phyloP scores from a whole-genome alignment of 257 asterid genomes.

The Rhazya stricta region DNA sequence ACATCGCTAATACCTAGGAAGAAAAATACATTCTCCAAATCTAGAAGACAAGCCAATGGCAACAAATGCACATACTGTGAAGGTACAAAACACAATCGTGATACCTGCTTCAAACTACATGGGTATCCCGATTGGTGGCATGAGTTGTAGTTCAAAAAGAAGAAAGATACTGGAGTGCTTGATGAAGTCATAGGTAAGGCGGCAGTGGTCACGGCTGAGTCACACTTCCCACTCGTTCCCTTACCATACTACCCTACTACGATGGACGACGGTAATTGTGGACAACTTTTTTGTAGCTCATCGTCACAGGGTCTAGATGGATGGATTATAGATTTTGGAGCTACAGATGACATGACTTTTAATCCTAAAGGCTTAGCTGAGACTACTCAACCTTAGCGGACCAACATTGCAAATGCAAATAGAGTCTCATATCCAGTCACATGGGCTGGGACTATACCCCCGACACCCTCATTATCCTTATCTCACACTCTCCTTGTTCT shows the following conservation, averaged over 20 bases:
- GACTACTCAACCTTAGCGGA: neutral
- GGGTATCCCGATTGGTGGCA: constrained; percentile 13
- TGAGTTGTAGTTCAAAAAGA: neutral
- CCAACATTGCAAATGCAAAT: neutral
- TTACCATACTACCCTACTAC: neutral
- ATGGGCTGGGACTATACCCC: constrained; percentile 2
- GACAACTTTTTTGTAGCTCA: no score
- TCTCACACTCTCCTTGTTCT: constrained; percentile 11
- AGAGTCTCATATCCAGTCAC: constrained; percentile 8
- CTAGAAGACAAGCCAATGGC: no score
- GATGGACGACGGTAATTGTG: no score
- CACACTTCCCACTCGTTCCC: neutral
- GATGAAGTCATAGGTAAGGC: no score
- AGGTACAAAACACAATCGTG: neutral
- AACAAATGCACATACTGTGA: constrained; percentile 7
- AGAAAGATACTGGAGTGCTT: neutral
- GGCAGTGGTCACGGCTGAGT: neutral
- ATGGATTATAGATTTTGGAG: neutral
- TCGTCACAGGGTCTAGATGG: neutral
- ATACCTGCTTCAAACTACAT: neutral
- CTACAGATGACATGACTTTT: constrained; percentile 6
- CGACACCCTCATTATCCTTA: constrained; percentile 1
- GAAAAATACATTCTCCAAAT: no score
- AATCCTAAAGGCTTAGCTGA: neutral
- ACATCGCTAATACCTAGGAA: no score